Conservation (phyloP, 2,329 filamentous ascomycete genomes). For the Thielaviopsis euricoi region DNA sequence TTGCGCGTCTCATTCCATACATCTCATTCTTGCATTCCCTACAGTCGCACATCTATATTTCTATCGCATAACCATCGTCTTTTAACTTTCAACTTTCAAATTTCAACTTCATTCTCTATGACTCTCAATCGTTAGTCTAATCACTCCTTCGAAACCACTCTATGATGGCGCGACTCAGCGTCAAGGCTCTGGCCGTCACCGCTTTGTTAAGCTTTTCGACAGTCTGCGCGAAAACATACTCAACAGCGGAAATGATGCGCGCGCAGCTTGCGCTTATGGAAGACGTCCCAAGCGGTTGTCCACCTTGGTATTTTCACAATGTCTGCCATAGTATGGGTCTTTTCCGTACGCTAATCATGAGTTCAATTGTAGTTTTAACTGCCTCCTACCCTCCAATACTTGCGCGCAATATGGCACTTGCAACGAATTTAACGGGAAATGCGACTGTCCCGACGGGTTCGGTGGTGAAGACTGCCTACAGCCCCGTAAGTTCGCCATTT, state of each 20-base stretch:
- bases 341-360: slow-evolving; percentile 15
- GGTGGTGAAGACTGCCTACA: slow-evolving; percentile 85
- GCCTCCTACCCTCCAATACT: slow-evolving; percentile 77
- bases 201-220: not conserved
- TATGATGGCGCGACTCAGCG: not conserved
- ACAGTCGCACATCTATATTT: no score
- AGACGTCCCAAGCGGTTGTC: slow-evolving; percentile 59
- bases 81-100: no score
- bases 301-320: slow-evolving; percentile 46
- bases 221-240: slow-evolving; percentile 35
- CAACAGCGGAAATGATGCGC: slow-evolving; percentile 41
- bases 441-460: slow-evolving; percentile 79
- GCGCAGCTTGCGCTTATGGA: slow-evolving; percentile 55
- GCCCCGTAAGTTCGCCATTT: slow-evolving; percentile 38
- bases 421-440: slow-evolving; percentile 82
- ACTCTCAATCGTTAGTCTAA: no score
- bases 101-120: no score
- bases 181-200: not conserved
- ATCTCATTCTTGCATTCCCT: no score
- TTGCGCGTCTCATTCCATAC: no score
- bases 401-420: slow-evolving; percentile 85
- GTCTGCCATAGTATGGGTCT: slow-evolving; percentile 10
- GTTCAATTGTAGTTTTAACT: slow-evolving; percentile 68
- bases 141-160: not conserved
- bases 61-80: no score